A percentile compares a stretch with the other conserved stretches of the same genome.
Conservation (phyloP, 495 filamentous ascomycete genomes). For the Penicillium herquei region DNA sequence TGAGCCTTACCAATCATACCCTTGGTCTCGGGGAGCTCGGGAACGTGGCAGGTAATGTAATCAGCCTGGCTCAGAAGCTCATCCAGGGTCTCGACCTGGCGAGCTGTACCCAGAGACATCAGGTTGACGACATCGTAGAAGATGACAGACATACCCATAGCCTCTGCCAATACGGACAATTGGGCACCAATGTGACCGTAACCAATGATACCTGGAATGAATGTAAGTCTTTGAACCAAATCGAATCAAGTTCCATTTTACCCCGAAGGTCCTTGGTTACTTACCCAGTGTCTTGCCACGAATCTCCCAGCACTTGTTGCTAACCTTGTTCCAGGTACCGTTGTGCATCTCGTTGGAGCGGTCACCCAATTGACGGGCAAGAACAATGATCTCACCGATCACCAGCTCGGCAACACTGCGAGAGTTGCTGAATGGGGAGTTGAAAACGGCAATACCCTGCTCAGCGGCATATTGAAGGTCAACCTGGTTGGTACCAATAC, state of each 20-base stretch:
- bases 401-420: conserved; percentile 95
- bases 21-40: conserved; percentile 86
- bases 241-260: background rate
- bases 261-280: conserved; percentile 4
- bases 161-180: conserved; percentile 90
- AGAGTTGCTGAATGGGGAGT: conserved; percentile 97
- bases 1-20: conserved; percentile 79
- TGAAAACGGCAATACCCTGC: conserved; percentile 96
- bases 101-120: conserved; percentile 87
- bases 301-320: conserved; percentile 94
- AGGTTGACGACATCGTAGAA: conserved; percentile 92
- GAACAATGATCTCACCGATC: conserved; percentile 86
- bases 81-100: conserved; percentile 75
- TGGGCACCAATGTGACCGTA: conserved; percentile 99
- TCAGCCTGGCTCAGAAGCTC: conserved; percentile 76
- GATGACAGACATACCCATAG: conserved; percentile 96
- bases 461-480: conserved; percentile 88
- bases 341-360: conserved; percentile 92
- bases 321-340: conserved; percentile 98
- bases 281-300: conserved; percentile 92
- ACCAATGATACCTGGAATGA: conserved; percentile 73
- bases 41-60: conserved; percentile 93
- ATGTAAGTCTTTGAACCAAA: conserved; percentile 1
- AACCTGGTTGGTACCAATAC: conserved; percentile 98
- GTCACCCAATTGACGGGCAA: conserved; percentile 91